Base-by-base conservation (phyloP, 192 early-diverging fungal genomes). In the Dispira parvispora region DNA sequence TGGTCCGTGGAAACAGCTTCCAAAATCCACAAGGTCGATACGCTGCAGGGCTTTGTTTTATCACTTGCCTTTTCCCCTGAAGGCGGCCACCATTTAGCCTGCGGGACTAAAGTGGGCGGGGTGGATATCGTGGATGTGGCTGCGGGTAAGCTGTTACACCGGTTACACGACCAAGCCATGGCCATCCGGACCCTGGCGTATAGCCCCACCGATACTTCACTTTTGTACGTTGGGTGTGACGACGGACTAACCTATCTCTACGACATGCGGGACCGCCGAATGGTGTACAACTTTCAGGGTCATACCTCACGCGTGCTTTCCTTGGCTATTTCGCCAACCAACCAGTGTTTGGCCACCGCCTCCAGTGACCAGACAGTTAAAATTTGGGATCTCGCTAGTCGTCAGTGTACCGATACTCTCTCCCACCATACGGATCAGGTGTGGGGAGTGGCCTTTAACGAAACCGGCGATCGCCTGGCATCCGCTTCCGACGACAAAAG, bases 401-500 rank as follows among this genome's bases (percentile, higher is more conserved):
- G 81, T 49, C 83, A 86, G 64, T 84, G 82, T 65, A 69, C 89
- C 45, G 83, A 89, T 63, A 90, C 88, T 23, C 82, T 86, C 64
- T 84, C 88, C 60, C 76, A 79, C 0, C 88, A 90, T 57, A 77
- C 73, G 4, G 88, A 89, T 64, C 87, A 90, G 75, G 85, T 92
- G 25, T 92, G 88, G 90, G 85, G 86, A 13, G 73, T 90, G 16
- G 83, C 84, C 2, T 92, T 83, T 73, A 88, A 84, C 73, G 78
- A 82, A 52, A 80, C 87, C 38, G 87, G 88, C 8, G 76, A 82
- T 27, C 82, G 76, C 62, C 73, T 92, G 52, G 86, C 75, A 6
- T 81, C 83, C 43, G 85, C 82, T 32, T 83, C 82, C 3, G 86
- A 91, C 56, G 89, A 91, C 62, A 75, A 77, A 27, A 68, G 71